Conservation (phyloP, 1,284 basidiomycete genomes). For the Malassezia obtusa region DNA sequence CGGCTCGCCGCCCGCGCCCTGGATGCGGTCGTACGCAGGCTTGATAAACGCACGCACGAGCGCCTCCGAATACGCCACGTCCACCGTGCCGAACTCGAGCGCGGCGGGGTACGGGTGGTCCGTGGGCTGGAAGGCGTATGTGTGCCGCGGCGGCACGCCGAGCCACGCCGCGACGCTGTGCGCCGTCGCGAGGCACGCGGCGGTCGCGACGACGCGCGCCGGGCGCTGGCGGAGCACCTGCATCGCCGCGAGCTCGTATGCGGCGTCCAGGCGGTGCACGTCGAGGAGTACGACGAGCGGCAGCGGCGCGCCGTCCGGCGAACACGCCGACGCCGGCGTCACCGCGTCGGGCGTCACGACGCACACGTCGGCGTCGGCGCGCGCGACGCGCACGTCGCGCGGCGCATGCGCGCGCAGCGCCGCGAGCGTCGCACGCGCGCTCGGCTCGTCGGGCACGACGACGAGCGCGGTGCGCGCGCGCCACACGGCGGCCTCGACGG, state of each 20-base stretch:
- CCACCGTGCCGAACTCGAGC: conserved; percentile 66
- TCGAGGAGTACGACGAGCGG: conserved; percentile 68
- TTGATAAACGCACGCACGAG: conserved; percentile 87
- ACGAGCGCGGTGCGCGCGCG: conserved; percentile 45
- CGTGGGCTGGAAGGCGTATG: conserved; percentile 70
- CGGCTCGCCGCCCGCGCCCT: conserved; percentile 51
- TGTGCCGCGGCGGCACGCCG: conserved; percentile 57
- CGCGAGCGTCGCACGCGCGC: not conserved
- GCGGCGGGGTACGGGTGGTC: conserved; percentile 72
- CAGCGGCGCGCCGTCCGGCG: too few relatives aligned
- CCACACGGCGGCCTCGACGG: conserved; percentile 66
- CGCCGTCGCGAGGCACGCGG: conserved; percentile 69
- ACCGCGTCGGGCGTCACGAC: conserved; percentile 39
- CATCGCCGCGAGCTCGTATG: conserved; percentile 73
- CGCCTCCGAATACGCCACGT: conserved; percentile 72
- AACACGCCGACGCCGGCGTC: conserved; percentile 13
- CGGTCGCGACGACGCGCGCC: conserved; percentile 66
- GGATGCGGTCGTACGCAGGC: conserved; percentile 60
- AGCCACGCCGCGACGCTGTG: conserved; percentile 76
- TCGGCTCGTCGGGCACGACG: conserved; percentile 1
- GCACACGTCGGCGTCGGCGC: not conserved
- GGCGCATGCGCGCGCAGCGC: not conserved
- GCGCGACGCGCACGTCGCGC: not conserved
- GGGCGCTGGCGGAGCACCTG: conserved; percentile 27
- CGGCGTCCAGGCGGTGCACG: conserved; percentile 69